phyloP scores from a whole-genome alignment of 495 filamentous ascomycete species.

The Tuber aestivum region DNA sequence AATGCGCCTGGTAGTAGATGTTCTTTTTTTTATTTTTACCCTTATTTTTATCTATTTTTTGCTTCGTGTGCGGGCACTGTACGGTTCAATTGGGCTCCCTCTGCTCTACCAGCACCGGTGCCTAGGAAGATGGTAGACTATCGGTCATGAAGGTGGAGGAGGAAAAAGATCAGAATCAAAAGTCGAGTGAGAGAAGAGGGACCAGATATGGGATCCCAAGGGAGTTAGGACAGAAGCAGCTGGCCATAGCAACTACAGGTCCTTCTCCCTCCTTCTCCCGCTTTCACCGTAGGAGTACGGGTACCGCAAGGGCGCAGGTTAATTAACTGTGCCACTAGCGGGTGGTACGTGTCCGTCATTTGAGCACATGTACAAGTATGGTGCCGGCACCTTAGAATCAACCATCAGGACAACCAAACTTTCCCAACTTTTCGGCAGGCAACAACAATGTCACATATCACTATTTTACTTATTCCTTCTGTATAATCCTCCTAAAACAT shows the following conservation, averaged over 20 bases:
- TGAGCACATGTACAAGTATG: neutral
- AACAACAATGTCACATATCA: too few relatives aligned
- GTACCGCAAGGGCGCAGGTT: neutral
- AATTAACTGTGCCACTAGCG: neutral
- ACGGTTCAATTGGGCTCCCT: neutral
- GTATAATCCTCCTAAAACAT: too few relatives aligned
- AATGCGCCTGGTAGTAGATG: too few relatives aligned
- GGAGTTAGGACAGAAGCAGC: too few relatives aligned
- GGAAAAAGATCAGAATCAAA: neutral
- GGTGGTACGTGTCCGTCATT: neutral
- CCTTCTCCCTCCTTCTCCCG: neutral
- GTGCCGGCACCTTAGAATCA: too few relatives aligned
- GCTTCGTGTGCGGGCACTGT: neutral
- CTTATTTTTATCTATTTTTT: too few relatives aligned
- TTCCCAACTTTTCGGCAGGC: too few relatives aligned
- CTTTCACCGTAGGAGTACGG: neutral
- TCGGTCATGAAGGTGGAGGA: too few relatives aligned
- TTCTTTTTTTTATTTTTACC: too few relatives aligned
- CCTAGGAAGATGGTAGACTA: neutral
- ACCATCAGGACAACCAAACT: too few relatives aligned
- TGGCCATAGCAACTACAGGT: too few relatives aligned
- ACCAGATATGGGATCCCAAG: neutral
- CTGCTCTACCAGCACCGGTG: neutral
- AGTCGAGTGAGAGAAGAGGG: neutral
- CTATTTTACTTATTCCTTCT: too few relatives aligned